Percentiles rank a stretch among this genome's conserved stretches.
These are phyloP conservation scores for Stylosanthes scabra DNA, from an alignment of 331 rosid genomes.

Conservation along the genomic window DNA sequence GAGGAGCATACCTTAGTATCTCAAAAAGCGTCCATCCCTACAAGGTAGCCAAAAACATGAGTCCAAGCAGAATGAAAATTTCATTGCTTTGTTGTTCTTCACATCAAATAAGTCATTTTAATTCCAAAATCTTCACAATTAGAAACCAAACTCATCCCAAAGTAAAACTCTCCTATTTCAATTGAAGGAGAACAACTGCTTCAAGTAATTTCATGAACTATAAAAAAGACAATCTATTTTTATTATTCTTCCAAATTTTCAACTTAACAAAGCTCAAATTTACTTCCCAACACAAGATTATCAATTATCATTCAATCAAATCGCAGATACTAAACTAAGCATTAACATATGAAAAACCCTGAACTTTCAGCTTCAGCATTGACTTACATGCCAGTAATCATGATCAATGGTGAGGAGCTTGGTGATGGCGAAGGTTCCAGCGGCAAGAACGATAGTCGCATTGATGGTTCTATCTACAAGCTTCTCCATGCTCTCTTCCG, in stretches of 20 bases:
- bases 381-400: constrained; percentile 94
- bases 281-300: background rate
- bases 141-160: background rate
- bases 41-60: constrained; percentile 21
- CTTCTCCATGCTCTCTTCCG: constrained; percentile 54
- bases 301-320: background rate
- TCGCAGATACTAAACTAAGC: background rate
- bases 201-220: background rate
- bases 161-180: background rate
- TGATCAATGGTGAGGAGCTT: constrained; percentile 83
- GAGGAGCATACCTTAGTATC: constrained; percentile 91
- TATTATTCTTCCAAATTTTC: constrained; percentile 11
- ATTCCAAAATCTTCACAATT: background rate
- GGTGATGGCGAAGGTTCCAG: constrained; percentile 74
- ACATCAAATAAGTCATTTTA: background rate
- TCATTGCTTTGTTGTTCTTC: background rate
- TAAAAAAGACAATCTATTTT: background rate
- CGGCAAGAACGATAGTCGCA: constrained; percentile 76
- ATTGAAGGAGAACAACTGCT: too few species aligned
- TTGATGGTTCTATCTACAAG: constrained; percentile 82
- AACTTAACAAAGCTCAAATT: constrained; percentile 11
- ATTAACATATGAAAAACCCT: background rate
- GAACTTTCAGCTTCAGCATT: constrained; percentile 8
- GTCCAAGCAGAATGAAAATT: constrained; percentile 11
- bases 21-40: constrained; percentile 98